These are phyloP conservation scores for Stipa capillata DNA, from an alignment of 176 grass and related monocot species.

Conservation along the genomic window DNA sequence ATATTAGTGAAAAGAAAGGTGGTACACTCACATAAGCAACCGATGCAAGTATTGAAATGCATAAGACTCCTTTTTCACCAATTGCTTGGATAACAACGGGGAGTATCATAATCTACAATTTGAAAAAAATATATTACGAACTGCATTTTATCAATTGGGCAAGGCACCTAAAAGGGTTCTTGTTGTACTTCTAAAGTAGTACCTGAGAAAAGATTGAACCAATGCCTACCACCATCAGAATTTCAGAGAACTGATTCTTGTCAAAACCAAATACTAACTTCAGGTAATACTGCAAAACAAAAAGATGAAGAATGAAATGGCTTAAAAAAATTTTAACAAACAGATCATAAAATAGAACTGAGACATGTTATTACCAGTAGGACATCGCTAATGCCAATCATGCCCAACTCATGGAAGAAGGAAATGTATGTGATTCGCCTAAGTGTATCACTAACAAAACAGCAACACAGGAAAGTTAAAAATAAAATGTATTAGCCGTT, in stretches of 20 bases:
- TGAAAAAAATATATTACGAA: not conserved
- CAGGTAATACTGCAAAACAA: conserved; percentile 63
- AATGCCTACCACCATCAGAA: conserved; percentile 75
- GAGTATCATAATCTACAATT: conserved; percentile 61
- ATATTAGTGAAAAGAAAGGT: not conserved
- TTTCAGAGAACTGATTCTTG: conserved; percentile 87
- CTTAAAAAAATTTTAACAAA: not conserved
- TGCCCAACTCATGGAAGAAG: conserved; percentile 81
- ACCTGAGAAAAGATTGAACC: conserved; percentile 91
- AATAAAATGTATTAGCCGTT: not conserved
- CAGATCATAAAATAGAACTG: not conserved
- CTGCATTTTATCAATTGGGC: not conserved
- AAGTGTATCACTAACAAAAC: conserved; percentile 51
- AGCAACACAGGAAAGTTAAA: not conserved
- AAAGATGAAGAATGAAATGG: not conserved
- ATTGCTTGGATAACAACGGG: conserved; percentile 45
- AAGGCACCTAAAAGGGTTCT: not conserved
- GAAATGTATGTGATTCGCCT: conserved; percentile 51
- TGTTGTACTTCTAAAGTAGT: not conserved
- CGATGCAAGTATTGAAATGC: conserved; percentile 46
- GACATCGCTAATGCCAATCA: conserved; percentile 73
- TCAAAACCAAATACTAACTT: conserved; percentile 83
- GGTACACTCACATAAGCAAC: conserved; percentile 60
- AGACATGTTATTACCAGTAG: conserved; percentile 50
- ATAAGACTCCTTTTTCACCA: conserved; percentile 65